Conservation (phyloP, 2,329 filamentous ascomycete genomes). For the Cladosporium sp. region DNA sequence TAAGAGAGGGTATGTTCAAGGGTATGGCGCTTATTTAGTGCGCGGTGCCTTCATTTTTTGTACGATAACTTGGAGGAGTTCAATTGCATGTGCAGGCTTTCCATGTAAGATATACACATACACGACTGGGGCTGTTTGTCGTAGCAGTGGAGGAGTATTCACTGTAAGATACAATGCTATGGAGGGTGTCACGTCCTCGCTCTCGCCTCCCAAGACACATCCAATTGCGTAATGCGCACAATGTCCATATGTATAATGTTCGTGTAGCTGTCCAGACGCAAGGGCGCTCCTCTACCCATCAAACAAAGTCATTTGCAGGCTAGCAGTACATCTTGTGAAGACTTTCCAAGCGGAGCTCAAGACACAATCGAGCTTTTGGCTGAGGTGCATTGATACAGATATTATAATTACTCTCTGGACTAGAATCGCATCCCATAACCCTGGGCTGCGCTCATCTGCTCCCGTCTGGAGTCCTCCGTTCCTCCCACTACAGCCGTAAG, state of each 20-base stretch:
- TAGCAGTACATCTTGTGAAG: too few relatives aligned
- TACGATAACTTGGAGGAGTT: background rate
- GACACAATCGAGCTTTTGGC: too few relatives aligned
- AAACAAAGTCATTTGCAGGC: too few relatives aligned
- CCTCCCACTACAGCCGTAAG: too few relatives aligned
- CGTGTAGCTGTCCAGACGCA: background rate
- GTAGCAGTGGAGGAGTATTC: background rate
- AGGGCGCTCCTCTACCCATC: too few relatives aligned
- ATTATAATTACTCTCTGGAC: too few relatives aligned
- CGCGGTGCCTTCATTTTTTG: background rate
- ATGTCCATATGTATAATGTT: background rate
- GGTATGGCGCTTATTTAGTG: slow-evolving; percentile 51
- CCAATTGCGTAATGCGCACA: background rate
- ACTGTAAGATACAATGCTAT: background rate
- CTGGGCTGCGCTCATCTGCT: too few relatives aligned
- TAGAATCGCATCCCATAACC: too few relatives aligned
- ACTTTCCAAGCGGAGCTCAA: too few relatives aligned
- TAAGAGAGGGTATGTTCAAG: slow-evolving; percentile 69
- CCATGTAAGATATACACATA: background rate
- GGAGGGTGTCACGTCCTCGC: background rate
- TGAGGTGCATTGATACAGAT: too few relatives aligned
- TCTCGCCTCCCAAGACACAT: background rate
- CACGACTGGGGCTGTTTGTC: background rate
- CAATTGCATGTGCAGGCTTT: background rate
- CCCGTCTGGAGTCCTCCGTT: too few relatives aligned